A percentile compares a stretch with the other conserved stretches of the same genome.
Evolutionary conservation across 768 basidiomycete species (phyloP).

Genomic region (Boletus subparvulus): DNA sequence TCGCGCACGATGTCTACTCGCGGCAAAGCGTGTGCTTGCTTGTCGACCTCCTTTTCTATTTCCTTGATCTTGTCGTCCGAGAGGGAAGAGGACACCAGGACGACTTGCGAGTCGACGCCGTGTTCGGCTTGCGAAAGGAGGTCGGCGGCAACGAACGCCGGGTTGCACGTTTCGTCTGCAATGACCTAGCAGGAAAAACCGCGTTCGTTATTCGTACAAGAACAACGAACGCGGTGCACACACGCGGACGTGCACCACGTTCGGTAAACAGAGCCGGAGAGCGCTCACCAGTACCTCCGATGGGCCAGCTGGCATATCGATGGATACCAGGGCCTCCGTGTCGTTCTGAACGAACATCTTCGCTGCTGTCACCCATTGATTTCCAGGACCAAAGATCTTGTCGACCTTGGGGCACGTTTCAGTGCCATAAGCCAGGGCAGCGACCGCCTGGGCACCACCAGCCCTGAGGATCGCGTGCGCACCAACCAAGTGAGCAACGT

Average conservation of each 20-base stretch:
- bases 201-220: conserved; percentile 36
- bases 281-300: conserved; percentile 86
- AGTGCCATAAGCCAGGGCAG: conserved; percentile 96
- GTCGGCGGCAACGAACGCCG: conserved; percentile 94
- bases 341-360: conserved; percentile 99
- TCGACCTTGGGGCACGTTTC: conserved; percentile 95
- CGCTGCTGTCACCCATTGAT: conserved; percentile 99
- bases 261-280: conserved; percentile 24
- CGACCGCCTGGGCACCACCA: conserved; percentile 94
- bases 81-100: conserved; percentile 80
- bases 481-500: conserved; percentile 89
- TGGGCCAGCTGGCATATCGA: conserved; percentile 99
- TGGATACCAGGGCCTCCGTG: conserved; percentile 91
- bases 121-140: conserved; percentile 98
- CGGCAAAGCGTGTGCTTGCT: conserved; percentile 81
- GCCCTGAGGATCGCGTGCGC: conserved; percentile 90
- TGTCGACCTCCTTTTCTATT: conserved; percentile 84
- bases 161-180: conserved; percentile 82
- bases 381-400: conserved; percentile 99
- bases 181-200: conserved; percentile 65
- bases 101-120: conserved; percentile 97
- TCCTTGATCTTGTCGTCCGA: conserved; percentile 57
- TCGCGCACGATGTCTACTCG: conserved; percentile 89
- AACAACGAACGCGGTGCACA: conserved; percentile 50
- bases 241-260: conserved; percentile 63